phyloP scores from a whole-genome alignment of 495 filamentous ascomycete species.

The Aspergillus hancockii region DNA sequence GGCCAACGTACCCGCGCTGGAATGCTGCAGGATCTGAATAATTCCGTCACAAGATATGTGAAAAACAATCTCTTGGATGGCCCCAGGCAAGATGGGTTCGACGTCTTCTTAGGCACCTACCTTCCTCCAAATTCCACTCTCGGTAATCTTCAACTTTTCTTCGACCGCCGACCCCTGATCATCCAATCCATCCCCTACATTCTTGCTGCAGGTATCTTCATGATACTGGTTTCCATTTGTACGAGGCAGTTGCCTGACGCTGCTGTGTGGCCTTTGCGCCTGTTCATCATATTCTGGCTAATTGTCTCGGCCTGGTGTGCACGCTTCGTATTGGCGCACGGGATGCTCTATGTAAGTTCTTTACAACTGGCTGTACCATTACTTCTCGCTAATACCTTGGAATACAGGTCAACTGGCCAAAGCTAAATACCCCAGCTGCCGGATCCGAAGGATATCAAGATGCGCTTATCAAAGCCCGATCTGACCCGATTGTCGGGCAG shows the following conservation, averaged over 20 bases:
- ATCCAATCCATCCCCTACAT: constrained; percentile 92
- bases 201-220: constrained; percentile 82
- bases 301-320: constrained; percentile 66
- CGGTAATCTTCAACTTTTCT: constrained; percentile 68
- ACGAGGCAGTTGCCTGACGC: constrained; percentile 66
- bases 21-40: constrained; percentile 75
- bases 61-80: constrained; percentile 92
- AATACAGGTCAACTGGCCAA: constrained; percentile 95
- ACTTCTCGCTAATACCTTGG: constrained; percentile 9
- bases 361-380: background rate
- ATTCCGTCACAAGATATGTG: constrained; percentile 81
- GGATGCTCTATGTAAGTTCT: constrained; percentile 85
- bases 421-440: constrained; percentile 81
- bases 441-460: constrained; percentile 89
- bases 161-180: constrained; percentile 81
- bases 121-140: constrained; percentile 65
- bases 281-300: constrained; percentile 78
- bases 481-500: constrained; percentile 74
- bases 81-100: constrained; percentile 90
- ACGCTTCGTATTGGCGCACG: constrained; percentile 75
- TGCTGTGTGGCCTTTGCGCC: constrained; percentile 71
- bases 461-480: constrained; percentile 70
- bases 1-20: constrained; percentile 84
- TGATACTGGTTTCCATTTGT: constrained; percentile 76
- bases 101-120: constrained; percentile 87